These are phyloP conservation scores for Tylopilus cervinicoccineus DNA, from an alignment of 768 basidiomycete species.

Conservation along the genomic window DNA sequence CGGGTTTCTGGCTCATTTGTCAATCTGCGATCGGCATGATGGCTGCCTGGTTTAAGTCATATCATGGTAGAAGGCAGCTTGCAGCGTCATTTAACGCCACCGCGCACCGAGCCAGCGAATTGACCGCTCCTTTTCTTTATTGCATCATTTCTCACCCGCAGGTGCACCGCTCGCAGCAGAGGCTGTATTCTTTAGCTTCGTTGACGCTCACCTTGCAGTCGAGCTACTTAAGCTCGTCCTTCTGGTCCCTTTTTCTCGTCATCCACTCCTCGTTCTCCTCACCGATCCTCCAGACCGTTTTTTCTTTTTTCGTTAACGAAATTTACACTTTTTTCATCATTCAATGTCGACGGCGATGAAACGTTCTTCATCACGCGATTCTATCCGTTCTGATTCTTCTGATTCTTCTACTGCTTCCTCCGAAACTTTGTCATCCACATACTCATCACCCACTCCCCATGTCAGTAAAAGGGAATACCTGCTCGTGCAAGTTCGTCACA, in stretches of 20 bases:
- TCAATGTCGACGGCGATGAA: slow-evolving; percentile 7
- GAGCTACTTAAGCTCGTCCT: slow-evolving; percentile 20
- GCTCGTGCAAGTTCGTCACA: slow-evolving; percentile 81
- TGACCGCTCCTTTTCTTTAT: background rate
- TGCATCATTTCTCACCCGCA: slow-evolving; percentile 10
- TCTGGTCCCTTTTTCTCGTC: background rate
- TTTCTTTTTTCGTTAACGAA: background rate
- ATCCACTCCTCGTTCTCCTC: background rate
- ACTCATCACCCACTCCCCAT: slow-evolving; percentile 26
- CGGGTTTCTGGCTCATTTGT: slow-evolving; percentile 11
- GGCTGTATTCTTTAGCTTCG: slow-evolving; percentile 4
- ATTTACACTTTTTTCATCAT: background rate
- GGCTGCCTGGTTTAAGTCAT: slow-evolving; percentile 9
- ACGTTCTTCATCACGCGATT: slow-evolving; percentile 17
- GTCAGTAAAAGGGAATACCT: slow-evolving; percentile 82
- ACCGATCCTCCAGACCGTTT: background rate
- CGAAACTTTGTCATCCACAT: slow-evolving; percentile 36
- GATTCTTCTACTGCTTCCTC: slow-evolving; percentile 31
- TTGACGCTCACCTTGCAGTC: background rate
- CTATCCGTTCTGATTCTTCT: slow-evolving; percentile 21
- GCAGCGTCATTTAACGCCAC: slow-evolving; percentile 1
- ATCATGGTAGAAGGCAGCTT: slow-evolving; percentile 10
- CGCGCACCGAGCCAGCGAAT: background rate
- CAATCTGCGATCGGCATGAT: slow-evolving; percentile 11
- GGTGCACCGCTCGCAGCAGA: slow-evolving; percentile 13